A percentile compares a stretch with the other conserved stretches of the same genome.
Conservation (phyloP, 2,329 filamentous ascomycete genomes). For the Diatrype stigma region DNA sequence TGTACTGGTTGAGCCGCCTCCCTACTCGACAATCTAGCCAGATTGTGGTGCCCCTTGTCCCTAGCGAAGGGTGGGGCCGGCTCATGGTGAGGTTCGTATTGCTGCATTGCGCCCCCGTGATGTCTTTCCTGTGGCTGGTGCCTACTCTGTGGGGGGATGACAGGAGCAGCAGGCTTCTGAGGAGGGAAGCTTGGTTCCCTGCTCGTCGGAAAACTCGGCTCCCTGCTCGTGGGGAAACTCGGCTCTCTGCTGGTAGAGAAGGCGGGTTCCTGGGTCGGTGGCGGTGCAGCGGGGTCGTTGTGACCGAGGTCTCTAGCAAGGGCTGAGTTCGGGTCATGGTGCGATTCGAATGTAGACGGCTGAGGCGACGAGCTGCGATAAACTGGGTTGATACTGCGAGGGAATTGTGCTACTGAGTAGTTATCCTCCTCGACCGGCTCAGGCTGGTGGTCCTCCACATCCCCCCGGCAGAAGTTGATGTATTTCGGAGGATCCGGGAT, state of each 20-base stretch:
- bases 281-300: slow-evolving; percentile 40
- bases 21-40: neutral
- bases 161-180: slow-evolving; percentile 38
- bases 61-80: neutral
- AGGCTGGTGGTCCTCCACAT: slow-evolving; percentile 74
- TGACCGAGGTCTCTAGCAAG: slow-evolving; percentile 67
- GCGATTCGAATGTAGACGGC: slow-evolving; percentile 86
- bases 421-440: slow-evolving; percentile 73
- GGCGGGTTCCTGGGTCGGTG: slow-evolving; percentile 45
- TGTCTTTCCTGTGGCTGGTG: neutral
- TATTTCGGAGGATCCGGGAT: slow-evolving; percentile 97
- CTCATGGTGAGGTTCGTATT: slow-evolving; percentile 26
- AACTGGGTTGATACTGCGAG: slow-evolving; percentile 88
- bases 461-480: slow-evolving; percentile 96
- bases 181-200: slow-evolving; percentile 39
- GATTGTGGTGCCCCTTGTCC: neutral
- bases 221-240: slow-evolving; percentile 46
- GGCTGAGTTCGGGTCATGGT: slow-evolving; percentile 77
- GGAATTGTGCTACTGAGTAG: slow-evolving; percentile 95
- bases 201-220: slow-evolving; percentile 35
- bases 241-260: slow-evolving; percentile 20
- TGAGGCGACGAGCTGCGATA: slow-evolving; percentile 96
- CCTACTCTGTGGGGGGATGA: slow-evolving; percentile 10
- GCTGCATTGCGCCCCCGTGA: slow-evolving; percentile 17
- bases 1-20: neutral